A percentile compares a stretch with the other conserved stretches of the same genome.
These are phyloP conservation scores for Talaromyces piceae DNA, from an alignment of 2,329 filamentous ascomycete genomes.

Conservation along the genomic window DNA sequence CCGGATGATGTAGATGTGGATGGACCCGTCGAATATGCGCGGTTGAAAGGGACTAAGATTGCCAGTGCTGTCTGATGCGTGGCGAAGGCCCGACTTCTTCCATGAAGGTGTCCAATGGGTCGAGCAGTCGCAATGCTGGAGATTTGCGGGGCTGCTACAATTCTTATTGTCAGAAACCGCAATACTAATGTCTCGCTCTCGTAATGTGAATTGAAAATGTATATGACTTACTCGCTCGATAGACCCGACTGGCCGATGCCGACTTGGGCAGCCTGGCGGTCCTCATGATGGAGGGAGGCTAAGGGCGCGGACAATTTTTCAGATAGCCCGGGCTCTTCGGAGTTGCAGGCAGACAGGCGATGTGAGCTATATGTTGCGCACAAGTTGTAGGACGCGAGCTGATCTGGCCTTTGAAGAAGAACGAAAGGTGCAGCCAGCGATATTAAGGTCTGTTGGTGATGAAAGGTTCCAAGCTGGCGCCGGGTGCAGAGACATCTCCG, in stretches of 20 bases:
- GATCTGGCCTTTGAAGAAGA: background rate
- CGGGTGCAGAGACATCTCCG: constrained; percentile 1
- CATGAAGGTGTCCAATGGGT: constrained; percentile 25
- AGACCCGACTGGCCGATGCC: constrained; percentile 7
- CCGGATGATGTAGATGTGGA: constrained; percentile 39
- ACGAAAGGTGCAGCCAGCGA: background rate
- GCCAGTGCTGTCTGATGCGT: constrained; percentile 50
- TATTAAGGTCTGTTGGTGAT: background rate
- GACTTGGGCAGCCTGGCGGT: constrained; percentile 9
- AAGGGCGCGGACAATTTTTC: constrained; percentile 3
- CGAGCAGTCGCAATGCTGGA: constrained; percentile 25
- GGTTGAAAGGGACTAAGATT: constrained; percentile 46
- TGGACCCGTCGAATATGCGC: constrained; percentile 51
- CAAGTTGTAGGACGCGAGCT: background rate
- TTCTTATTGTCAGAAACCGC: background rate
- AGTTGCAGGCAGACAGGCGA: constrained; percentile 1
- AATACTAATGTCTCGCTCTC: background rate
- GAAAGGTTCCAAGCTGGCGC: background rate
- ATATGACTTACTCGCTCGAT: constrained; percentile 7
- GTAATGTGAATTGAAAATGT: no score
- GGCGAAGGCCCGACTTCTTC: constrained; percentile 35
- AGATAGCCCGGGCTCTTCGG: constrained; percentile 5
- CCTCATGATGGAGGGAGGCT: constrained; percentile 10
- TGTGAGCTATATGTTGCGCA: background rate
- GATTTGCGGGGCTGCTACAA: constrained; percentile 15